Evolutionary conservation across 2,329 filamentous ascomycete species (phyloP), one percentile per base, ranked within the genome.

Genomic region (Fusarium sp.): DNA sequence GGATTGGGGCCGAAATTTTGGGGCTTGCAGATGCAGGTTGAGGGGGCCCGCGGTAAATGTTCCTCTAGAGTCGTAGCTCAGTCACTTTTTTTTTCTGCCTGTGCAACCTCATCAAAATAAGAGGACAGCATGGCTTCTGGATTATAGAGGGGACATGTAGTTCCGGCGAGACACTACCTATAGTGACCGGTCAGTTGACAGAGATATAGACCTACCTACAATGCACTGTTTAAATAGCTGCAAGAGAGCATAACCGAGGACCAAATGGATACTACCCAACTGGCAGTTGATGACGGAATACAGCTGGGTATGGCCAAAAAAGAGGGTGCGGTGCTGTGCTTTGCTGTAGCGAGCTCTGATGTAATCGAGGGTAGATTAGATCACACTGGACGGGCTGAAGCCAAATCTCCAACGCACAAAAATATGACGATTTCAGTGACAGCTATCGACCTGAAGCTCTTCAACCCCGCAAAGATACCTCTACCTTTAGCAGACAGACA

Each of bases 11-110:
- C 44, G 33, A 72, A 72, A 58, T 64, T 70, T 72, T 72, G 61
- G 70, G 70, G 70, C 69, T 63, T 67, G 50, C 53, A 72, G 60
- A 55, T 67, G 42, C 49, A 72, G 60, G 61, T 73, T 72, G 66
- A 53, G 70, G 69, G 69, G 69, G 50, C 35, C 57, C 48, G 60
- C 60, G 68, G 68, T 70, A 71, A 71, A 65, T 69, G 60, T 58
- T 69, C 58, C 64, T 71, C 63, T 56, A 62, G 30, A 48, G 64
- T 49, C 64, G 48, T 71, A 68, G 57, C 54, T 45, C 59, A 41
- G 53, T 54, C 27, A 70, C 56, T 66, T 52, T 59, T 41, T 46
- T 48, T 35, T 23, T 38, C 44, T 62, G 63, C 41, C 44, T 71
- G 68, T 69, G 67, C 67, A 67, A 69, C 68, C 68, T 71, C 64